Conservation (phyloP, 257 asterid genomes). For the Ocimum tenuiflorum region DNA sequence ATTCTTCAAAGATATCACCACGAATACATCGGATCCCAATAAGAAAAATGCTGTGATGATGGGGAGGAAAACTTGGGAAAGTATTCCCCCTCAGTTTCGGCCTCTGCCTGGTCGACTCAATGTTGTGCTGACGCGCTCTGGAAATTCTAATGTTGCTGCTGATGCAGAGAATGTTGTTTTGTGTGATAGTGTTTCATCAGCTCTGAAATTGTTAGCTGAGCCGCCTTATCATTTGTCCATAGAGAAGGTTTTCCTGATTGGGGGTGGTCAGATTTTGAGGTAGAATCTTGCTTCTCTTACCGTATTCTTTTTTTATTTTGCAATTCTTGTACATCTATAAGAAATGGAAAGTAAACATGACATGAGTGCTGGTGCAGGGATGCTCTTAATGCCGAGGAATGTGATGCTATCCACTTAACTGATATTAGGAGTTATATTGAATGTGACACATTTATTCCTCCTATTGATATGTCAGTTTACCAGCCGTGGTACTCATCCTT, state of each 20-base stretch:
- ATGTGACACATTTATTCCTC: constrained; percentile 86
- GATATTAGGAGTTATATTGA: constrained; percentile 55
- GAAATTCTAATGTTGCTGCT: constrained; percentile 40
- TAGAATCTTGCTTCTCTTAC: constrained; percentile 15
- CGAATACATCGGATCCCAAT: constrained; percentile 46
- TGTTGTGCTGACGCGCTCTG: constrained; percentile 77
- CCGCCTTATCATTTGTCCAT: constrained; percentile 54
- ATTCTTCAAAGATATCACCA: constrained; percentile 75
- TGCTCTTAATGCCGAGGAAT: constrained; percentile 65
- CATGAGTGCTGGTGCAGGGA: constrained; percentile 49
- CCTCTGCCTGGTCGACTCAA: constrained; percentile 94
- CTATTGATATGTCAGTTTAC: constrained; percentile 57
- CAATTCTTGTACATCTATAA: background rate
- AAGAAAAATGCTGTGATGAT: constrained; percentile 86
- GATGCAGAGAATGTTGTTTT: constrained; percentile 52
- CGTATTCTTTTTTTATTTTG: background rate
- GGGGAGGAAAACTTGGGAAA: constrained; percentile 99
- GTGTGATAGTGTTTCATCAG: constrained; percentile 59
- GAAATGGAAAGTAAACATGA: background rate
- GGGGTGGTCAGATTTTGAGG: constrained; percentile 94
- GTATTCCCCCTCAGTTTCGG: constrained; percentile 68
- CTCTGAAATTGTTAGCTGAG: constrained; percentile 60
- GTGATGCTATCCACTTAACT: constrained; percentile 85
- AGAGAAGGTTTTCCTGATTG: constrained; percentile 81
- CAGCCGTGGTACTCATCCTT: constrained; percentile 86